These are phyloP conservation scores for Yamadazyma sp. DNA, from an alignment of 1,139 yeast species.

Conservation along the genomic window DNA sequence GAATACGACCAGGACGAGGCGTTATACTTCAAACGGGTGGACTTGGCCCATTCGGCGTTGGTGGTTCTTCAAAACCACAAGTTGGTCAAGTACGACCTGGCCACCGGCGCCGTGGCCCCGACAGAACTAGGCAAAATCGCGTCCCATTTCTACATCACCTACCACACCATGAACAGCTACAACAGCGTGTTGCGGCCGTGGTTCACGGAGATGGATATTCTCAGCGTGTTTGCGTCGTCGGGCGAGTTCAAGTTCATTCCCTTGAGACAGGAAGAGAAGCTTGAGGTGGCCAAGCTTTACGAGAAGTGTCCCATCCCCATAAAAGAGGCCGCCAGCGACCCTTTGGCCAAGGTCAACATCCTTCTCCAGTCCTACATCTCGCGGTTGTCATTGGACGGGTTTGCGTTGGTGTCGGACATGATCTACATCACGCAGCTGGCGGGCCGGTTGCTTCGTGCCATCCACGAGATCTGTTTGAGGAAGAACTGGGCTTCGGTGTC, in stretches of 20 bases:
- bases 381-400: constrained; percentile 72
- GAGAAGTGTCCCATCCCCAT: constrained; percentile 87
- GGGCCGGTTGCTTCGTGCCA: constrained; percentile 82
- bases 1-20: constrained; percentile 55
- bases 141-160: constrained; percentile 80
- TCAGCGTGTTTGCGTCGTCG: constrained; percentile 74
- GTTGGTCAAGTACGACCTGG: constrained; percentile 58
- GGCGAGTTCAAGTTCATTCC: constrained; percentile 85
- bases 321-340: constrained; percentile 68
- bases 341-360: constrained; percentile 77
- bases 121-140: constrained; percentile 87
- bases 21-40: constrained; percentile 52
- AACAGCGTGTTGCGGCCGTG: constrained; percentile 62
- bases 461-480: constrained; percentile 71
- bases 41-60: constrained; percentile 78
- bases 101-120: constrained; percentile 44
- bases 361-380: constrained; percentile 86
- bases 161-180: constrained; percentile 68
- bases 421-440: constrained; percentile 91
- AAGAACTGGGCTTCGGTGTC: constrained; percentile 76
- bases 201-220: constrained; percentile 68
- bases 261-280: constrained; percentile 81
- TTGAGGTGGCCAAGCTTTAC: constrained; percentile 69
- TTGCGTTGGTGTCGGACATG: constrained; percentile 93
- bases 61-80: constrained; percentile 52